A percentile compares a stretch with the other conserved stretches of the same genome.
phyloP scores from a whole-genome alignment of 805 yeast genomes.

The Metschnikowia similis region DNA sequence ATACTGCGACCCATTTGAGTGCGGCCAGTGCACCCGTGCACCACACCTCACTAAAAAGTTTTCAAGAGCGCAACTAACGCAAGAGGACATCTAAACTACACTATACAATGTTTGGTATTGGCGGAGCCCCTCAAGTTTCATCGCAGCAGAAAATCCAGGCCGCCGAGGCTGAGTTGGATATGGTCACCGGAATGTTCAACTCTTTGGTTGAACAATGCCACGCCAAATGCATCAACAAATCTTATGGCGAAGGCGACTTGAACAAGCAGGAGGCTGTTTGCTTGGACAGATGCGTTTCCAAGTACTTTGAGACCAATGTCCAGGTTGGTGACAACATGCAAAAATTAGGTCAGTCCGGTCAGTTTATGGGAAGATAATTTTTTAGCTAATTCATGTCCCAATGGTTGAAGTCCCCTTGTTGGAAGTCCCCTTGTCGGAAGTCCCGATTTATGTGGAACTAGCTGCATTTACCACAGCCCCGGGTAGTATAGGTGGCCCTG shows the following conservation, averaged over 20 bases:
- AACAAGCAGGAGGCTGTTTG: constrained; percentile 80
- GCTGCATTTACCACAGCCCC: background rate
- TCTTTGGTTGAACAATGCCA: constrained; percentile 84
- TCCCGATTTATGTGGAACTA: background rate
- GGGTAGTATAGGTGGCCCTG: background rate
- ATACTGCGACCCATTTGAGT: background rate
- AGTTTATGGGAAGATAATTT: constrained; percentile 40
- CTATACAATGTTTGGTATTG: constrained; percentile 63
- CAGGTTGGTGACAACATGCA: constrained; percentile 81
- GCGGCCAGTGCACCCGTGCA: constrained; percentile 11
- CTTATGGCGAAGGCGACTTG: constrained; percentile 69
- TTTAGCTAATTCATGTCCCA: no score
- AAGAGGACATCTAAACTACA: background rate
- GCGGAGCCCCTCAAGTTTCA: constrained; percentile 65
- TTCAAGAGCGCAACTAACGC: constrained; percentile 7
- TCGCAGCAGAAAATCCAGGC: constrained; percentile 77
- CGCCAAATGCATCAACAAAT: constrained; percentile 68
- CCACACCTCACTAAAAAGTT: constrained; percentile 8
- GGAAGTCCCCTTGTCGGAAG: no score
- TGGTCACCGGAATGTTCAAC: constrained; percentile 98
- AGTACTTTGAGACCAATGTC: constrained; percentile 90
- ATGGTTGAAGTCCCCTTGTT: no score
- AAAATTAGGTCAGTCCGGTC: constrained; percentile 44
- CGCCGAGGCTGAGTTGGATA: constrained; percentile 95
- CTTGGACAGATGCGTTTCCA: constrained; percentile 92